Evolutionary conservation across 2,329 filamentous ascomycete genomes (phyloP).

Genomic region (Pestalotiopsis sp.): DNA sequence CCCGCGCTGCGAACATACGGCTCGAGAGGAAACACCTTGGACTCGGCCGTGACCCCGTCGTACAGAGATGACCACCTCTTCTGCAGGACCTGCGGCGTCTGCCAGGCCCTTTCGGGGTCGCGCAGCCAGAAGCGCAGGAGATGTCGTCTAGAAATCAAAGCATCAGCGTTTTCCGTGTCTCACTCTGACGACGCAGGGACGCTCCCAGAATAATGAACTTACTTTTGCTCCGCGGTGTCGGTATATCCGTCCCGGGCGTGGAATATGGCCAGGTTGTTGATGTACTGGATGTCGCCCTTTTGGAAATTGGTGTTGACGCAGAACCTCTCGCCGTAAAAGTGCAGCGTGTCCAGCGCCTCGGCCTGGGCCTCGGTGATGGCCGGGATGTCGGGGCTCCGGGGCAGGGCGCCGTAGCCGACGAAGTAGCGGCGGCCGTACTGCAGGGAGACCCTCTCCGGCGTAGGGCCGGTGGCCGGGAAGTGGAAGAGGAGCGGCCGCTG

Average conservation of each 20-base stretch:
- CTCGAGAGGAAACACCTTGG: slow-evolving; percentile 58
- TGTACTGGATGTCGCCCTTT: slow-evolving; percentile 56
- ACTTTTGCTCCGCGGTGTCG: slow-evolving; percentile 46
- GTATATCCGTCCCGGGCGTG: slow-evolving; percentile 54
- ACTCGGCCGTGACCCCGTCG: slow-evolving; percentile 50
- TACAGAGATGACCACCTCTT: slow-evolving; percentile 57
- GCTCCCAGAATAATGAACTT: slow-evolving; percentile 24
- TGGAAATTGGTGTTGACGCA: slow-evolving; percentile 47
- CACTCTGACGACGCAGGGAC: too few relatives aligned
- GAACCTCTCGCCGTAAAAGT: slow-evolving; percentile 50
- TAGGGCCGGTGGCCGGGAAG: slow-evolving; percentile 46
- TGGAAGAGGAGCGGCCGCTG: slow-evolving; percentile 58
- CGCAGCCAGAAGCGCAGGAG: slow-evolving; percentile 53
- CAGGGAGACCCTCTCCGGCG: slow-evolving; percentile 57
- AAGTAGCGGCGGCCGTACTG: slow-evolving; percentile 64
- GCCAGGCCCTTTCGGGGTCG: slow-evolving; percentile 51
- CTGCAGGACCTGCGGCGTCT: slow-evolving; percentile 45
- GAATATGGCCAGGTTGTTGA: slow-evolving; percentile 57
- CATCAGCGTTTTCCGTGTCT: slow-evolving; percentile 20
- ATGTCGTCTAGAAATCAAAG: slow-evolving; percentile 39
- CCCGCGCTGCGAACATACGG: slow-evolving; percentile 47
- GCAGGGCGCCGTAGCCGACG: slow-evolving; percentile 58
- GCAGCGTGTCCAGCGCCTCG: slow-evolving; percentile 54
- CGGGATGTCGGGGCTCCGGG: slow-evolving; percentile 56
- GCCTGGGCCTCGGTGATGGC: slow-evolving; percentile 56